Base-by-base conservation (phyloP, 805 yeast species). In the Wickerhamiella hasegawae region DNA sequence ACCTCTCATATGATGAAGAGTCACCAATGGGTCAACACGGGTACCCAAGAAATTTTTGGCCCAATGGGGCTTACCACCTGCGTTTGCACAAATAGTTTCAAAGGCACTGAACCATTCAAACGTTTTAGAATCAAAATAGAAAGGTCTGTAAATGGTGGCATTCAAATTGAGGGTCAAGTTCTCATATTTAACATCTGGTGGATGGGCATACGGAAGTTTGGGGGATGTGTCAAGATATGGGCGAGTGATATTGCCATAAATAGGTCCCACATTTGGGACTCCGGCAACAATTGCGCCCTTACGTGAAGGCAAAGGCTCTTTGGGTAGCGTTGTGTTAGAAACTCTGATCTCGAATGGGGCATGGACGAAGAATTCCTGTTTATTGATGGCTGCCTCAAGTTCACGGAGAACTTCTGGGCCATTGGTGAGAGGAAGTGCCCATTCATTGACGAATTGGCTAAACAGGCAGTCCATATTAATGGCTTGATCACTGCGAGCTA, bases 1-100 rank as follows among this genome's bases (percentile, higher is more conserved):
- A 1, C 95, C 95, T 46, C 73, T 65, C 90, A 83, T 80, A 40
- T 77, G 74, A 42, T 76, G 77, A 42, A 71, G 76, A 35, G 60
- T 58, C n/a, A 32, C 35, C 20, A 30, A 35, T 23, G 30, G 30
- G 32, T 61, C 53, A 35, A 65, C 69, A 2, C 50, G 51, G 10
- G 59, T 59, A 1, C 94, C 93, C 38, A 80, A 62, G 55, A 83
- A 87, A 57, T 84, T 85, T 63, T 87, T 87, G 14, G 98, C 98
- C 98, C 98, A 87, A 56, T 87, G 98, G 2, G 98, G 98, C 54
- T 75, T 80, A 30, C 98, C 98, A 25, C 79, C 84, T 20, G 78
- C 84, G 19, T 71, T 73, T 34, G 65, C 66, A 65, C 85, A 63
- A 1, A 82, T 69, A 35, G 70, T 69, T 57, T 87, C 98, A 55